Base-by-base conservation (phyloP, 345 rosid species). In the Murraya koenigii region DNA sequence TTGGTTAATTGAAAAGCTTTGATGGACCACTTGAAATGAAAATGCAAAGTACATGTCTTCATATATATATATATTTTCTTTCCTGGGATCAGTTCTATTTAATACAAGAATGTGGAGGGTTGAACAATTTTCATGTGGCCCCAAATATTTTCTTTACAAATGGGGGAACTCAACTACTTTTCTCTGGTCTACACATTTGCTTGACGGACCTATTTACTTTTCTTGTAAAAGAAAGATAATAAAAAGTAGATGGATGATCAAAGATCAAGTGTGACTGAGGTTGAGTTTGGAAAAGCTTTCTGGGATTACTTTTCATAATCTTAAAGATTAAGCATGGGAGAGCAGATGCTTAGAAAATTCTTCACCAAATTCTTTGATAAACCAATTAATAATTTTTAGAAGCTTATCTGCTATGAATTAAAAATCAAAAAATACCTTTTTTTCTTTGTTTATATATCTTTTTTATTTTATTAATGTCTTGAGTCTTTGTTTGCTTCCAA, bases 51-150 rank as follows among this genome's bases (percentile, higher is more conserved):
- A 47, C 58, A 25, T 0, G 56, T 47, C 72, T 26, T 60, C 26
- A 38, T 36, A 44, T 52, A 19, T 54, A 61, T 52, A 49, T 49
- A 15, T 17, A 4, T 49, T 47, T 15, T 15, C 3, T 79, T 78
- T 74, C 11, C 30, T 32, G 15, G 81, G 76, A 74, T 79, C 75
- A 62, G 66, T 69, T 77, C 77, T 74, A 75, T 35, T 54, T 71
- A 36, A 26, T 72, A n/a, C 59, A 59, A 62, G 33, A 63, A 41
- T 60, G 56, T 17, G 56, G 71, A 60, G 33, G 33, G 38, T 35
- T 72, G 4, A 62, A 47, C 77, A 79, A 75, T 36, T 74, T 38
- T 77, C 44, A 56, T 41, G 73, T 66, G 77, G 73, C 68, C 78
- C n/a, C n/a, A n/a, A n/a, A n/a, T n/a, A n/a, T n/a, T n/a, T n/a